Conservation (phyloP, 1,284 basidiomycete species). For the Tilletia walkeri region DNA sequence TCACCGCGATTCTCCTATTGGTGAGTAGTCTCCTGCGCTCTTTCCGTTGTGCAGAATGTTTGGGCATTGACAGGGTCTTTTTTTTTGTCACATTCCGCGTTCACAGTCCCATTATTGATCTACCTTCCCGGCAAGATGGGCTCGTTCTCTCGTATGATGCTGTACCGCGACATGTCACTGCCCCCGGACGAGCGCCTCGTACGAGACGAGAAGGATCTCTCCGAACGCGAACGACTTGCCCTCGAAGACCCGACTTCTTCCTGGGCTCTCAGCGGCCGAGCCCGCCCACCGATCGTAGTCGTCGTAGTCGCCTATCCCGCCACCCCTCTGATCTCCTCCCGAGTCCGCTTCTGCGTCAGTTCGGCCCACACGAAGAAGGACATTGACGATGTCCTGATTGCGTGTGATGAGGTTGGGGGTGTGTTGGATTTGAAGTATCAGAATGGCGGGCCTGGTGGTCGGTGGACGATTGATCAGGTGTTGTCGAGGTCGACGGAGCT, state of each 20-base stretch:
- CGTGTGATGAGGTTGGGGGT: slow-evolving; percentile 89
- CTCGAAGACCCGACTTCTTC: slow-evolving; percentile 36
- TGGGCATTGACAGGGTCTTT: neutral
- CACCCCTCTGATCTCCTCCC: slow-evolving; percentile 81
- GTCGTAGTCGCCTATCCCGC: slow-evolving; percentile 65
- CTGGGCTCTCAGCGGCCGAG: slow-evolving; percentile 6
- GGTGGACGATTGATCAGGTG: slow-evolving; percentile 80
- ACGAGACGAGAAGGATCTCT: slow-evolving; percentile 29
- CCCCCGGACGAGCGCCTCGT: slow-evolving; percentile 47
- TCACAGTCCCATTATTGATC: slow-evolving; percentile 75
- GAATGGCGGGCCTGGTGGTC: slow-evolving; percentile 68
- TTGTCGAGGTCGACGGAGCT: slow-evolving; percentile 73
- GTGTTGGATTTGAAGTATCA: slow-evolving; percentile 72
- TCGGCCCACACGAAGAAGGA: slow-evolving; percentile 96
- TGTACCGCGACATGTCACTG: slow-evolving; percentile 40
- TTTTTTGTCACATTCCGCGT: neutral
- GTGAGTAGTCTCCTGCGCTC: neutral
- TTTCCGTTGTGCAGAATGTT: too few species aligned
- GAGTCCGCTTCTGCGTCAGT: slow-evolving; percentile 91
- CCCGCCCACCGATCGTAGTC: slow-evolving; percentile 49
- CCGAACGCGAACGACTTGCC: slow-evolving; percentile 31
- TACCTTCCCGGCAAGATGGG: slow-evolving; percentile 72
- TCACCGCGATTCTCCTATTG: slow-evolving; percentile 81
- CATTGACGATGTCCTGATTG: slow-evolving; percentile 78
- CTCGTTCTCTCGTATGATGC: slow-evolving; percentile 53